Conservation (phyloP, 441 rosid species). For the Adansonia madagascariensis region DNA sequence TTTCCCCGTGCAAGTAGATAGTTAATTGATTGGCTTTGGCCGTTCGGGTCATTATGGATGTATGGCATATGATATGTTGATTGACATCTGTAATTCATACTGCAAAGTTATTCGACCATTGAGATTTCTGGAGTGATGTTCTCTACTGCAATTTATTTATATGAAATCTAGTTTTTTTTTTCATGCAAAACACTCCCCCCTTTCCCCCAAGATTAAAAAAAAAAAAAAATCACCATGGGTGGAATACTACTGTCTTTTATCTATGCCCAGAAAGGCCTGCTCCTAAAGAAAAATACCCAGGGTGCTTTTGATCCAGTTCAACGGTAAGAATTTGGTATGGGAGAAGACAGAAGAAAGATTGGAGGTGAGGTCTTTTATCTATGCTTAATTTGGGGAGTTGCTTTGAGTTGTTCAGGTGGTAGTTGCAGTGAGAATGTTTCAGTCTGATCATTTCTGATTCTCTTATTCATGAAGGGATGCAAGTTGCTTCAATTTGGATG, state of each 20-base stretch:
- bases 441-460: background rate
- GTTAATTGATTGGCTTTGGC: background rate
- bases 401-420: background rate
- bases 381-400: background rate
- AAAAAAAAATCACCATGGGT: background rate
- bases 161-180: background rate
- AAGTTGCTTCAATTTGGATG: background rate
- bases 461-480: background rate
- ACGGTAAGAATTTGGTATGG: background rate
- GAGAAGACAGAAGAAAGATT: background rate
- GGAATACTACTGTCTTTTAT: background rate
- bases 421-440: background rate
- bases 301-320: background rate
- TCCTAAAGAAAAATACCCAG: background rate
- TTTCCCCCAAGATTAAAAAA: background rate
- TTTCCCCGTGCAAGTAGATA: background rate
- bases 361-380: background rate
- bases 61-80: background rate
- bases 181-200: background rate
- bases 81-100: slow-evolving; percentile 4
- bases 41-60: background rate
- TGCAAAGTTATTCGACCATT: background rate
- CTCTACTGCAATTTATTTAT: background rate
- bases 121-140: background rate
- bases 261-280: background rate